These are phyloP conservation scores for Amylostereum areolatum DNA, from an alignment of 1,284 basidiomycete genomes.

Conservation along the genomic window DNA sequence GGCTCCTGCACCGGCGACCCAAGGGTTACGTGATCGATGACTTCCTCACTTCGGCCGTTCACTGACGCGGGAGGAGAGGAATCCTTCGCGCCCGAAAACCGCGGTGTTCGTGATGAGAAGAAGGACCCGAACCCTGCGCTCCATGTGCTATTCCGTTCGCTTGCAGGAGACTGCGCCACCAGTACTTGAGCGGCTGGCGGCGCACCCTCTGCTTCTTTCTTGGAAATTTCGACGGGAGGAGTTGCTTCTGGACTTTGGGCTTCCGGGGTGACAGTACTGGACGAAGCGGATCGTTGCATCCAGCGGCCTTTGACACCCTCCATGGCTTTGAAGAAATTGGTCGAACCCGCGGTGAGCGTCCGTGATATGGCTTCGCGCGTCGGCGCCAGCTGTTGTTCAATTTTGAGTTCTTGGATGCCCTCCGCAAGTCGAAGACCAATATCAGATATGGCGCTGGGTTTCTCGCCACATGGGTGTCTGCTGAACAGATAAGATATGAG, in stretches of 20 bases:
- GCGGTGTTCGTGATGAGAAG: constrained; percentile 33
- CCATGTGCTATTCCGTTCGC: constrained; percentile 39
- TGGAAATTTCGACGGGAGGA: constrained; percentile 12
- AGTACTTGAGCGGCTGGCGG: constrained; percentile 6
- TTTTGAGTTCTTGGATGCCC: constrained; percentile 84
- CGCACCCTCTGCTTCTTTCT: constrained; percentile 16
- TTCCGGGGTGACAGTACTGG: constrained; percentile 20
- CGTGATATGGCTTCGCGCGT: constrained; percentile 80
- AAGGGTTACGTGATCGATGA: background rate
- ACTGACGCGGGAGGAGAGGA: constrained; percentile 4
- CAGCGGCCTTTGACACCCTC: constrained; percentile 79
- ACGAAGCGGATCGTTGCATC: constrained; percentile 42
- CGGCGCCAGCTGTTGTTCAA: constrained; percentile 86
- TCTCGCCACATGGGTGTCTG: constrained; percentile 80
- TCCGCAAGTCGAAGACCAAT: constrained; percentile 84
- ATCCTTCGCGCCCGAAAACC: constrained; percentile 23
- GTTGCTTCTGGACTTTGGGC: constrained; percentile 12
- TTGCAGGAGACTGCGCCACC: constrained; percentile 19
- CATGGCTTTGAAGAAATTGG: constrained; percentile 83
- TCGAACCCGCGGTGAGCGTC: constrained; percentile 68
- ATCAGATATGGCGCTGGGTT: constrained; percentile 83
- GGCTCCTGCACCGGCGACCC: background rate
- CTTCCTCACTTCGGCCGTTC: constrained; percentile 3
- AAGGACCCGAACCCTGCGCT: constrained; percentile 61
- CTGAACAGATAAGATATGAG: background rate